A percentile compares a stretch with the other conserved stretches of the same genome.
These are phyloP conservation scores for Gloeophyllum trabeum DNA, from an alignment of 768 basidiomycete genomes.

Conservation along the genomic window DNA sequence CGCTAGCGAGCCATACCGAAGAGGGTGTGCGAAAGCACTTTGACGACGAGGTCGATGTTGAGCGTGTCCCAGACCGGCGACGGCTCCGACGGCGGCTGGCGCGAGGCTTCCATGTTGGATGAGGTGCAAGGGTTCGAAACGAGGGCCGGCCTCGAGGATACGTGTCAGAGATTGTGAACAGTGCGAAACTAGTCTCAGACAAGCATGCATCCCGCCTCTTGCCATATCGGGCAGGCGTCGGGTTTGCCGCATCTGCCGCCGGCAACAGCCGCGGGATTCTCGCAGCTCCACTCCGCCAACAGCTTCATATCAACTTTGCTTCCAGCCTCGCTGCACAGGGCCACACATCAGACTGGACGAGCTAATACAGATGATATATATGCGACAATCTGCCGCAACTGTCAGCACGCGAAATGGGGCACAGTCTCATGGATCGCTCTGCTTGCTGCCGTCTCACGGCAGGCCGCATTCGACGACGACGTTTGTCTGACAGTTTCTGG, in stretches of 20 bases:
- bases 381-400: too few relatives aligned
- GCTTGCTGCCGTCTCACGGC: too few relatives aligned
- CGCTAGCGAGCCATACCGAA: conserved; percentile 49
- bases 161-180: background rate
- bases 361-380: too few relatives aligned
- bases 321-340: too few relatives aligned
- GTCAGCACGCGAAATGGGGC: too few relatives aligned
- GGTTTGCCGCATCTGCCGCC: background rate
- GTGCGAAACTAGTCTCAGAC: background rate
- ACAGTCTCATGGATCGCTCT: too few relatives aligned
- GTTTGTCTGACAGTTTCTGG: too few relatives aligned
- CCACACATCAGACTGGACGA: too few relatives aligned
- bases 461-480: too few relatives aligned
- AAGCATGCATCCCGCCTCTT: too few relatives aligned
- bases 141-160: background rate
- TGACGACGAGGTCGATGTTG: conserved; percentile 69
- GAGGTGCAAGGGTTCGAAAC: background rate
- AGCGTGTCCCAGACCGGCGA: conserved; percentile 55
- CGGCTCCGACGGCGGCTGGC: conserved; percentile 18
- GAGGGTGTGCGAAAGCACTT: conserved; percentile 65
- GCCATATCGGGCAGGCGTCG: background rate
- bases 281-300: too few relatives aligned
- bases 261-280: background rate
- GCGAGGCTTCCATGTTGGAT: conserved; percentile 10
- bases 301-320: too few relatives aligned